Evolutionary conservation across 1,139 yeast genomes (phyloP).

Genomic region (Yarrowia galli): DNA sequence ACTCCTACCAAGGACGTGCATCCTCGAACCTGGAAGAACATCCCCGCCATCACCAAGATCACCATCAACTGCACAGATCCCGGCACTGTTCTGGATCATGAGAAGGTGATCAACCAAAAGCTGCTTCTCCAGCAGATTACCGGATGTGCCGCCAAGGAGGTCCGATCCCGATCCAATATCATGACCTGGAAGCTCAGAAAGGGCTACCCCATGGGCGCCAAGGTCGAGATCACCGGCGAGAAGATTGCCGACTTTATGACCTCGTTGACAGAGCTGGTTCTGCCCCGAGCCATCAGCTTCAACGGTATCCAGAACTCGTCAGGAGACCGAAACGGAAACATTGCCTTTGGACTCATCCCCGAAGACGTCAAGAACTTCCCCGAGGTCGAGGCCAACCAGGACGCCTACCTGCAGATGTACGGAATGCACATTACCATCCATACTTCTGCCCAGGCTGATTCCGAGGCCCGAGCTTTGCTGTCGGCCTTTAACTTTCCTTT

Average conservation of each 20-base stretch:
- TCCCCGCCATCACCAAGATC: slow-evolving; percentile 74
- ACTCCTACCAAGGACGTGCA: slow-evolving; percentile 77
- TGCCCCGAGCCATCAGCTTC: slow-evolving; percentile 92
- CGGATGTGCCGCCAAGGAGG: slow-evolving; percentile 78
- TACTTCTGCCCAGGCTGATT: slow-evolving; percentile 89
- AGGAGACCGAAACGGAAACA: slow-evolving; percentile 87
- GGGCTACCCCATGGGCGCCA: slow-evolving; percentile 93
- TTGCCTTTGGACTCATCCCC: slow-evolving; percentile 81
- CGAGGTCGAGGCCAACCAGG: slow-evolving; percentile 90
- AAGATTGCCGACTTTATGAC: slow-evolving; percentile 86
- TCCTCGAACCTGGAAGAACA: slow-evolving; percentile 68
- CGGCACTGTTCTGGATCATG: slow-evolving; percentile 74
- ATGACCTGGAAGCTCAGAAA: slow-evolving; percentile 87
- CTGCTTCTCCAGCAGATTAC: slow-evolving; percentile 92
- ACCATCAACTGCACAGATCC: slow-evolving; percentile 78
- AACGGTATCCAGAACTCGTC: slow-evolving; percentile 75
- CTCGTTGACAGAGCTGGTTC: slow-evolving; percentile 87
- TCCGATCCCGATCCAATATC: slow-evolving; percentile 79
- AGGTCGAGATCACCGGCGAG: slow-evolving; percentile 76
- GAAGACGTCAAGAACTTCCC: slow-evolving; percentile 87
- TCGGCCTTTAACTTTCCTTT: slow-evolving; percentile 88
- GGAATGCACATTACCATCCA: slow-evolving; percentile 88
- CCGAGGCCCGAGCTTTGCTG: slow-evolving; percentile 86
- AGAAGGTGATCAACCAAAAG: slow-evolving; percentile 78
- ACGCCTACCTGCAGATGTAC: slow-evolving; percentile 84